Conservation (phyloP, 306 rosid species). For the Rosa chinensis region DNA sequence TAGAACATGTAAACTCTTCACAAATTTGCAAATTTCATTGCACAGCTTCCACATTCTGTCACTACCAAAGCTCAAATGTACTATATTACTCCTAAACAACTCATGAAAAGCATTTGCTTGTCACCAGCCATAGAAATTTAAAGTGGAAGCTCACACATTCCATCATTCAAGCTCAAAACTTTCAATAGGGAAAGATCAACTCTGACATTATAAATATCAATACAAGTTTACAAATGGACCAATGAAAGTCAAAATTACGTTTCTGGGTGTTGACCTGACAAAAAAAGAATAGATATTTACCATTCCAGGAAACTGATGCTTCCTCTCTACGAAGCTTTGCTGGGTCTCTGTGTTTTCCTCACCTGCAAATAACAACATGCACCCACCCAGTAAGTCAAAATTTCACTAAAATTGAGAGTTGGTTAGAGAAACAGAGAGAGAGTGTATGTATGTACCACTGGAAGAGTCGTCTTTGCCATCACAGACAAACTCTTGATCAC, state of each 20-base stretch:
- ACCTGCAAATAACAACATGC: slow-evolving; percentile 34
- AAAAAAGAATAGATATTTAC: no score
- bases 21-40: background rate
- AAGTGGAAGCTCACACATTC: background rate
- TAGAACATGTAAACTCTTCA: background rate
- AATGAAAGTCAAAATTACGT: background rate
- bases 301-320: slow-evolving; percentile 68
- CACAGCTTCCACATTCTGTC: background rate
- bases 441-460: slow-evolving; percentile 29
- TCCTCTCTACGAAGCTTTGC: slow-evolving; percentile 76
- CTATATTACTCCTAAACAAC: no score
- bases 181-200: background rate
- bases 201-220: no score
- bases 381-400: background rate
- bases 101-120: no score
- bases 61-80: background rate
- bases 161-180: slow-evolving; percentile 2
- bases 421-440: background rate
- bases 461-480: slow-evolving; percentile 32
- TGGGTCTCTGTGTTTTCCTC: slow-evolving; percentile 48
- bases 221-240: background rate
- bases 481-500: no score
- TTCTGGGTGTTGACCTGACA: no score
- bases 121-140: background rate
- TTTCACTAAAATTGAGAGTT: background rate